Conservation (phyloP, 257 asterid genomes). For the Capsicum rhomboideum region DNA sequence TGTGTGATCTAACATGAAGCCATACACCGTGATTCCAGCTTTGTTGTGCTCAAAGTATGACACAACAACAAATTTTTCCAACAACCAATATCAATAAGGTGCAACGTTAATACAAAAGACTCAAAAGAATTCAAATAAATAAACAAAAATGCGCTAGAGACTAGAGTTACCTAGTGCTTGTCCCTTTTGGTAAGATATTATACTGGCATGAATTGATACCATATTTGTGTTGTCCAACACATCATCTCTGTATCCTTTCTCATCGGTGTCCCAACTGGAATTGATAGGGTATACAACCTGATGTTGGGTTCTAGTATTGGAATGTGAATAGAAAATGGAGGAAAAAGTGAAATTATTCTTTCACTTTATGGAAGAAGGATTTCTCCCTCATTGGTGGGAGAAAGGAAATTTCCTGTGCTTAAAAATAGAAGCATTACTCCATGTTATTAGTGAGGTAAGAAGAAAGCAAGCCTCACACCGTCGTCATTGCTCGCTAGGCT, state of each 20-base stretch:
- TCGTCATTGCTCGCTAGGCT: no score
- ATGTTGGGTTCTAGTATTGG: no score
- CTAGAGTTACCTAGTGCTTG: conserved; percentile 71
- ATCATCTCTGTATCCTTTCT: conserved; percentile 86
- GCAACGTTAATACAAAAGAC: background rate
- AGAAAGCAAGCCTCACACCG: no score
- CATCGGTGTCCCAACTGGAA: conserved; percentile 47
- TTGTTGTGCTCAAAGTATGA: conserved; percentile 79
- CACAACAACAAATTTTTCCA: conserved; percentile 38
- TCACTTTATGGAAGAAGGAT: no score
- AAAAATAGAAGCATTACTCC: no score
- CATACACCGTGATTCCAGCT: conserved; percentile 91
- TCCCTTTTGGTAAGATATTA: conserved; percentile 76
- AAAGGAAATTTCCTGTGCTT: no score
- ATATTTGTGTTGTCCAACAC: conserved; percentile 60
- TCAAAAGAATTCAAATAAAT: background rate
- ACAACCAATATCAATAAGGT: background rate
- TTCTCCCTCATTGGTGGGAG: no score
- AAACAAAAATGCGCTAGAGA: background rate
- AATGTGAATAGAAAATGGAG: no score
- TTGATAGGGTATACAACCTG: conserved; percentile 7
- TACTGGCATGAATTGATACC: conserved; percentile 38
- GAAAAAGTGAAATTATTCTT: no score
- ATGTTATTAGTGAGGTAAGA: no score
- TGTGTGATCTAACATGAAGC: conserved; percentile 81